phyloP scores from a whole-genome alignment of 768 basidiomycete species.

The Boletus sensibilis region DNA sequence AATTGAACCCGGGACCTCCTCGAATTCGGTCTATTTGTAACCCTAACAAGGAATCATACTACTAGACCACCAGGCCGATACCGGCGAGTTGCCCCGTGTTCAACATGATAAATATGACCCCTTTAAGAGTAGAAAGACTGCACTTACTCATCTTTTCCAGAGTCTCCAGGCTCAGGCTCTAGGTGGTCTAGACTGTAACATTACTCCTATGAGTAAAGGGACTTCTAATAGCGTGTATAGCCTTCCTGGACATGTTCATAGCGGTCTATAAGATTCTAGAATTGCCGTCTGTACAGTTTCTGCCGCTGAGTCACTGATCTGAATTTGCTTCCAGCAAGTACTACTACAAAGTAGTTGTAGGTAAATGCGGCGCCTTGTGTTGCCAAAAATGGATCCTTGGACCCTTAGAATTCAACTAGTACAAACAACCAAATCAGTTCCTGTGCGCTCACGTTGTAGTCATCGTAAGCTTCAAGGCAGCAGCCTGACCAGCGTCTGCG shows the following conservation, averaged over 20 bases:
- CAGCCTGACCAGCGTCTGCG: slow-evolving; percentile 3
- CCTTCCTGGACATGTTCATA: neutral
- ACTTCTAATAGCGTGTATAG: neutral
- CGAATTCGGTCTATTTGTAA: slow-evolving; percentile 26
- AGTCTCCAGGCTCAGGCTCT: neutral
- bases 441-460: neutral
- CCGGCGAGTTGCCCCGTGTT: neutral
- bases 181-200: neutral
- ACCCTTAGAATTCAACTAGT: slow-evolving; percentile 28
- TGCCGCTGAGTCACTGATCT: neutral
- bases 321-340: too few species aligned
- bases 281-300: neutral
- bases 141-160: too few species aligned
- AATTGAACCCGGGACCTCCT: slow-evolving; percentile 90
- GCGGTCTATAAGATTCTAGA: neutral
- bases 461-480: slow-evolving; percentile 11
- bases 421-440: slow-evolving; percentile 28
- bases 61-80: slow-evolving; percentile 58
- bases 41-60: slow-evolving; percentile 68
- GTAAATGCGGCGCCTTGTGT: neutral
- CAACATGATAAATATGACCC: neutral
- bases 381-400: slow-evolving; percentile 10
- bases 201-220: neutral
- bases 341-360: neutral
- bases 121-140: neutral